These are phyloP conservation scores for Nitzschia inconspicua DNA, from an alignment of 108 stramenopile species.

Conservation along the genomic window DNA sequence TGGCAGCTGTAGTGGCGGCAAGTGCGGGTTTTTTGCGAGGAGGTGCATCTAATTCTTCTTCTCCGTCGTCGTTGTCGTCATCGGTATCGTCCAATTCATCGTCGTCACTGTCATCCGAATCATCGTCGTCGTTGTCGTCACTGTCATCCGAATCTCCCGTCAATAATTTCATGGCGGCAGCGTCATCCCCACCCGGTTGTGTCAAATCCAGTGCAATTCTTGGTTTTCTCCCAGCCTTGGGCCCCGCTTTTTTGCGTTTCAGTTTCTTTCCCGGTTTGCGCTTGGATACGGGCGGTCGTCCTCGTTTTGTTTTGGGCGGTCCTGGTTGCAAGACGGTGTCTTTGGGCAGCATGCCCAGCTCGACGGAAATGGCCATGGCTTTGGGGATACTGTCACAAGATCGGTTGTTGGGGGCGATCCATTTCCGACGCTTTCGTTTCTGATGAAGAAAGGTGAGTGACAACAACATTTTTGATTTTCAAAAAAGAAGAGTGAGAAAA, in stretches of 20 bases:
- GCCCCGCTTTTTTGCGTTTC: conserved; percentile 1
- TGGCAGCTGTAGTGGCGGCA: too few relatives aligned
- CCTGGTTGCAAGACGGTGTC: conserved; percentile 36
- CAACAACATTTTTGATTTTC: too few relatives aligned
- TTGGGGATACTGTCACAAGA: conserved; percentile 61
- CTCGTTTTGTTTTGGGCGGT: conserved; percentile 21
- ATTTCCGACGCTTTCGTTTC: conserved; percentile 61
- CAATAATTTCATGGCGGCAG: too few relatives aligned
- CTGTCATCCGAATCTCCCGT: too few relatives aligned
- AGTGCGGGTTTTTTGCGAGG: neutral
- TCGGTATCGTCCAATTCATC: neutral
- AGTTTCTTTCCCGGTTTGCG: neutral
- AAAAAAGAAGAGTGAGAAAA: too few relatives aligned
- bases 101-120: neutral
- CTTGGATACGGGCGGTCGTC: conserved; percentile 12
- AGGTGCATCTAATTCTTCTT: neutral
- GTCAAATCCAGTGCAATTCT: conserved; percentile 29
- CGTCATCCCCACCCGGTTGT: neutral
- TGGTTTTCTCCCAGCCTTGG: conserved; percentile 10
- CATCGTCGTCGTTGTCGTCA: conserved; percentile 7
- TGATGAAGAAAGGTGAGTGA: neutral
- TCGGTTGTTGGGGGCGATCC: conserved; percentile 49
- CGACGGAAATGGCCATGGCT: conserved; percentile 52
- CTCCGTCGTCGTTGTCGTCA: neutral
- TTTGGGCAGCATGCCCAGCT: conserved; percentile 46